Conservation (phyloP, 192 early-diverging fungal genomes). For the Martensiomyces pterosporus region DNA sequence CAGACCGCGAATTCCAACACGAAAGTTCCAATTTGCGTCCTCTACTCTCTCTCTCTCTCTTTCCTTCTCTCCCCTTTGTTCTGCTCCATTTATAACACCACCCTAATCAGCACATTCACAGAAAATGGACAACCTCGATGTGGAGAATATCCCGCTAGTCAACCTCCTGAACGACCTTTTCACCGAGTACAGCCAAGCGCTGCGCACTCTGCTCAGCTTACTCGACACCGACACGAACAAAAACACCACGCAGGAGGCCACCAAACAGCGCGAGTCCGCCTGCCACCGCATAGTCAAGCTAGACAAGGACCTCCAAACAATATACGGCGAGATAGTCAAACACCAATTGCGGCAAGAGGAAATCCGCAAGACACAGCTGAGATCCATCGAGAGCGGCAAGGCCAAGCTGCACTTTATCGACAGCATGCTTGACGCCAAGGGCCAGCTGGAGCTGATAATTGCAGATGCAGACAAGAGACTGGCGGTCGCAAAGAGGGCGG, state of each 20-base stretch:
- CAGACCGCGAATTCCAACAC: no score
- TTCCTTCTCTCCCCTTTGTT: neutral
- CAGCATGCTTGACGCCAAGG: constrained; percentile 33
- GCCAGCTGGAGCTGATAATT: constrained; percentile 22
- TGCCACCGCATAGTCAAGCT: constrained; percentile 12
- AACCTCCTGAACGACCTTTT: constrained; percentile 28
- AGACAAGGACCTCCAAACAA: constrained; percentile 29
- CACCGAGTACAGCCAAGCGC: constrained; percentile 23
- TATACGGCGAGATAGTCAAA: constrained; percentile 24
- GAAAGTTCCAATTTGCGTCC: no score
- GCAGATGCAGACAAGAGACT: constrained; percentile 25
- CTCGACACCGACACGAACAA: constrained; percentile 40
- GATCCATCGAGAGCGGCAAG: constrained; percentile 29
- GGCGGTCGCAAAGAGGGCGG: constrained; percentile 5
- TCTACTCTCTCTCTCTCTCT: neutral
- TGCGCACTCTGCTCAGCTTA: constrained; percentile 29
- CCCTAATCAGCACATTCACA: no score
- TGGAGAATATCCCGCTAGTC: constrained; percentile 34
- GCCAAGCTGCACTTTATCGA: constrained; percentile 36
- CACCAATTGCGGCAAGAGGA: constrained; percentile 44
- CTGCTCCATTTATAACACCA: neutral
- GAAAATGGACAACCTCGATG: constrained; percentile 26
- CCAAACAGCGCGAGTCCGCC: constrained; percentile 4
- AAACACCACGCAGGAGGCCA: constrained; percentile 14
- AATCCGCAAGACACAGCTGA: constrained; percentile 28